phyloP scores from a whole-genome alignment of 2,329 filamentous ascomycete genomes.

The Anisogramma anomala region DNA sequence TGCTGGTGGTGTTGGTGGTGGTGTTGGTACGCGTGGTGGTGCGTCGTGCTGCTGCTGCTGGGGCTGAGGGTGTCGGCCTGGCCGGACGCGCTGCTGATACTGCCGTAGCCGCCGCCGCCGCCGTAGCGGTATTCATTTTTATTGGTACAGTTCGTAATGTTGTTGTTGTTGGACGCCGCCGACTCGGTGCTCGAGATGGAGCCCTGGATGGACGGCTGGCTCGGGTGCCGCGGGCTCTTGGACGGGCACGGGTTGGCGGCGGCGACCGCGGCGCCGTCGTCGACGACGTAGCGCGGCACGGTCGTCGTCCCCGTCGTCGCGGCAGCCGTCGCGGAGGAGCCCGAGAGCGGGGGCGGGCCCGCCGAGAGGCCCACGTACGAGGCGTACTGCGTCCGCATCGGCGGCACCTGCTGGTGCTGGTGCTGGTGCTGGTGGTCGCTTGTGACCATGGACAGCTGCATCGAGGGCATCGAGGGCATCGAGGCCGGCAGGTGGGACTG shows the following conservation, averaged over 20 bases:
- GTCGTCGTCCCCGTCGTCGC: no score
- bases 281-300: constrained; percentile 47
- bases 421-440: constrained; percentile 32
- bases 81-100: constrained; percentile 23
- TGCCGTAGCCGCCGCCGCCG: constrained; percentile 30
- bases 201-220: constrained; percentile 41
- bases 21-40: constrained; percentile 15
- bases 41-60: constrained; percentile 23
- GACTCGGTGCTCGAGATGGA: constrained; percentile 38
- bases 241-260: constrained; percentile 37
- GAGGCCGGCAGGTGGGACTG: constrained; percentile 40
- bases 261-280: no score
- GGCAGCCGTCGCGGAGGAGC: constrained; percentile 31
- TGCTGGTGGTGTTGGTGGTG: constrained; percentile 17
- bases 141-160: no score
- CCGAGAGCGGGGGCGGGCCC: constrained; percentile 38
- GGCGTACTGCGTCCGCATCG: constrained; percentile 43
- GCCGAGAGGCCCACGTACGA: constrained; percentile 39
- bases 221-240: constrained; percentile 44
- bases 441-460: constrained; percentile 37
- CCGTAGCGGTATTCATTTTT: constrained; percentile 49
- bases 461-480: constrained; percentile 43
- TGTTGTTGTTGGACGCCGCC: no score
- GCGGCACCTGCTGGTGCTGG: constrained; percentile 18
- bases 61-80: constrained; percentile 27